phyloP scores from a whole-genome alignment of 257 asterid genomes.

The Solanum pennellii region DNA sequence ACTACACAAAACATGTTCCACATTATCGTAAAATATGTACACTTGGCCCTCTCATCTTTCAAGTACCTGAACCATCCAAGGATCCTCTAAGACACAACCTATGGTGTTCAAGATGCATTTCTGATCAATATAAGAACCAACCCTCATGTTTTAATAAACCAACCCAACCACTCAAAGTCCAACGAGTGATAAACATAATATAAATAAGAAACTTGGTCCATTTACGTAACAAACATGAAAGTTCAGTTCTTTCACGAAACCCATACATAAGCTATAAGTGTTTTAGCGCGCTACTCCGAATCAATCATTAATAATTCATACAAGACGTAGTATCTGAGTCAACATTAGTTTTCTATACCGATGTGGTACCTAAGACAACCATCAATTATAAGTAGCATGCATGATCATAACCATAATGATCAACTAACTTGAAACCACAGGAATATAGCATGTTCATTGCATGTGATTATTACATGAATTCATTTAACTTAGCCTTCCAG shows the following conservation, averaged over 20 bases:
- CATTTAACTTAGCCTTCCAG: not conserved
- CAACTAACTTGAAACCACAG: not conserved
- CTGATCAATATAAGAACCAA: not conserved
- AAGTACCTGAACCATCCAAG: not conserved
- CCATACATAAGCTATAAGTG: not conserved
- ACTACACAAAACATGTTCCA: not conserved
- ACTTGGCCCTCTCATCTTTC: not conserved
- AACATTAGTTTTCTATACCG: not conserved
- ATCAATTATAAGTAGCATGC: not conserved
- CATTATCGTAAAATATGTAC: too few relatives aligned
- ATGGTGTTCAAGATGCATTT: not conserved
- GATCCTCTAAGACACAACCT: not conserved
- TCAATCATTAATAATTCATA: too few relatives aligned
- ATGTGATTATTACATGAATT: not conserved
- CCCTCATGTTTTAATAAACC: too few relatives aligned
- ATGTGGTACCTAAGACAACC: not conserved
- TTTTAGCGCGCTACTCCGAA: not conserved
- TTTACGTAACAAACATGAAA: not conserved
- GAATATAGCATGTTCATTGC: not conserved
- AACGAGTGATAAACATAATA: not conserved
- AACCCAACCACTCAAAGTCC: not conserved
- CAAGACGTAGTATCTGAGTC: not conserved
- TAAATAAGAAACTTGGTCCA: not conserved
- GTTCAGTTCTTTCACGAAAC: not conserved
- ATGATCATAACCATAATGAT: not conserved